Conservation (phyloP, 2,329 filamentous ascomycete genomes). For the Xylaria polymorpha region DNA sequence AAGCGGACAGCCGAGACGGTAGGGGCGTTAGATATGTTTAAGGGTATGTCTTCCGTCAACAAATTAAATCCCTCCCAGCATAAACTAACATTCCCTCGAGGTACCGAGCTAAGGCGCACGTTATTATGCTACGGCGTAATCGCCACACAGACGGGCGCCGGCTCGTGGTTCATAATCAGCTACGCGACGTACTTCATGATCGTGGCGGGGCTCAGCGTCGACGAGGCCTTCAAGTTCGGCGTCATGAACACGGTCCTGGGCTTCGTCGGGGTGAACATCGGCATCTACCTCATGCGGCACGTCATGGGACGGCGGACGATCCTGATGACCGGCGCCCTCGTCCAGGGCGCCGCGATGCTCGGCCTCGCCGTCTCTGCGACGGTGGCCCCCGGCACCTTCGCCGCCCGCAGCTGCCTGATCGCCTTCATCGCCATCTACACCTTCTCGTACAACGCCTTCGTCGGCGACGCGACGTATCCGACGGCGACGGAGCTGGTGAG, state of each 20-base stretch:
- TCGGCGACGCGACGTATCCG: constrained; percentile 56
- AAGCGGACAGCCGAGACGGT: constrained; percentile 49
- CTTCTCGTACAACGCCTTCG: constrained; percentile 54
- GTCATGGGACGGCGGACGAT: constrained; percentile 60
- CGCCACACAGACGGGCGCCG: constrained; percentile 57
- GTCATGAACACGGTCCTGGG: constrained; percentile 63
- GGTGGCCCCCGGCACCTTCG: constrained; percentile 45
- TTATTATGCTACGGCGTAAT: constrained; percentile 62
- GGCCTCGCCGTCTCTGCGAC: constrained; percentile 54
- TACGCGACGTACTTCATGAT: constrained; percentile 63
- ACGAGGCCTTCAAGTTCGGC: constrained; percentile 60
- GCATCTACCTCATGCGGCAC: constrained; percentile 61
- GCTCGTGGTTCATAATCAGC: constrained; percentile 63
- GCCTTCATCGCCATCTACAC: constrained; percentile 52
- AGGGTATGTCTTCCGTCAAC: constrained; percentile 38
- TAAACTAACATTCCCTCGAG: constrained; percentile 42
- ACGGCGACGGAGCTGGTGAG: constrained; percentile 58
- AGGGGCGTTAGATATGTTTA: constrained; percentile 54
- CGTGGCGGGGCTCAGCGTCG: constrained; percentile 54
- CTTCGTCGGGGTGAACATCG: constrained; percentile 60
- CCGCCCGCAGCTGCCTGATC: constrained; percentile 51
- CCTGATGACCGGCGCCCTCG: constrained; percentile 58
- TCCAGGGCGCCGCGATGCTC: constrained; percentile 59
- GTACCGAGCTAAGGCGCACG: constrained; percentile 60
- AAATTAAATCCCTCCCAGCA: not conserved